Base-by-base conservation (phyloP, 257 asterid genomes). In the Lithospermum erythrorhizon region DNA sequence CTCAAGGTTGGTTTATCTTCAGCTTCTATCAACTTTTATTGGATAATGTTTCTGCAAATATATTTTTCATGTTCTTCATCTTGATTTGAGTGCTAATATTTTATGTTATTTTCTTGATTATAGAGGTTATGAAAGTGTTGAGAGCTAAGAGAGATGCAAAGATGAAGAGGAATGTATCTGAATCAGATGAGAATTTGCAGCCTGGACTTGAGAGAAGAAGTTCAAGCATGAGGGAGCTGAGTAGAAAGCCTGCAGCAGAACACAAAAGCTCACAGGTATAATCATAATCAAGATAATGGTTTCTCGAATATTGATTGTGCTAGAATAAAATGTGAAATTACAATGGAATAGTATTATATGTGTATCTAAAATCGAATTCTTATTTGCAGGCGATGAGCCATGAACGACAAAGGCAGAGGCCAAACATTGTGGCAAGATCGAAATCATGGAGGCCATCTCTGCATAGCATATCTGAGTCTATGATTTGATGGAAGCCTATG, bases 381-480 rank as follows among this genome's bases (percentile, higher is more conserved):
- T 17, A 66, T 45, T 63, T 74, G 61, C 82, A 81, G 91, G 83
- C 56, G 22, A 55, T 18, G 64, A 71, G 70, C 61, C 53, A 55
- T 16, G 78, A 76, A 37, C 56, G 71, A 57, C 69, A 51, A 5
- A 73, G 69, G n/a, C 79, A 58, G 64, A 70, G 82, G 71, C 29
- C 80, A 15, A 72, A 76, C 7, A 57, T 55, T 1, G 64, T 71
- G 15, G 74, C 75, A 58, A 66, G 75, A 69, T 37, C 78, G 2
- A 80, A 72, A 66, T 59, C 73, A 30, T 83, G 90, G 90, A 76
- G 81, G 55, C 90, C 90, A 15, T 76, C 87, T 22, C 59, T 83
- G 60, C 77, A 70, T 41, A 81, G 90, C 75, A 83, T 83, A 53
- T 79, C 87, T 0, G 90, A 83, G 71, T 67, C 78, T 53, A 70